Evolutionary conservation across 441 rosid species (phyloP).

Genomic region (Erodium moschatum): DNA sequence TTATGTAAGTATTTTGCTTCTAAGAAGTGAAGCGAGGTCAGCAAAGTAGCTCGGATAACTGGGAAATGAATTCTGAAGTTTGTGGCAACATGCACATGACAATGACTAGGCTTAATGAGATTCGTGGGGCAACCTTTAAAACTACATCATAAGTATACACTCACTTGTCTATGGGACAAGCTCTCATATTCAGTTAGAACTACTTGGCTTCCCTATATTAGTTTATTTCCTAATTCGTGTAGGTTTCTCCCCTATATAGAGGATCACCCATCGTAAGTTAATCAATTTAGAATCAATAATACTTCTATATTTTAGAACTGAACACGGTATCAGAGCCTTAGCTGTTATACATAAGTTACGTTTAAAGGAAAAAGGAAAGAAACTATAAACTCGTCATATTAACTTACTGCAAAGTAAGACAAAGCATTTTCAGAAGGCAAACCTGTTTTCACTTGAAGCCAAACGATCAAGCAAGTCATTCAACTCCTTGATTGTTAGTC

Average conservation of each 20-base stretch:
- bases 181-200: too few species aligned
- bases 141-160: too few species aligned
- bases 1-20: neutral
- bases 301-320: too few species aligned
- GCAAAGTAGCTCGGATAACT: neutral
- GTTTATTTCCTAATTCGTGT: too few species aligned
- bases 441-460: constrained; percentile 76
- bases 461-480: constrained; percentile 71
- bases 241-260: too few species aligned
- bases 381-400: neutral
- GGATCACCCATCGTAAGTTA: too few species aligned
- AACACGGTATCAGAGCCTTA: constrained; percentile 13
- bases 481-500: constrained; percentile 58
- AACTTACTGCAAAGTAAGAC: neutral
- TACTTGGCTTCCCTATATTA: too few species aligned
- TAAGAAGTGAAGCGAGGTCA: neutral
- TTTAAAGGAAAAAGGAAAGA: neutral
- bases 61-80: neutral
- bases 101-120: neutral
- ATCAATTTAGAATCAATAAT: too few species aligned
- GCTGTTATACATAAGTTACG: neutral
- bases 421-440: neutral
- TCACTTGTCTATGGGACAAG: neutral
- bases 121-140: too few species aligned
- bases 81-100: neutral